These are phyloP conservation scores for Stagonosporopsis chrysanthemi DNA, from an alignment of 2,329 filamentous ascomycete genomes.

Conservation along the genomic window DNA sequence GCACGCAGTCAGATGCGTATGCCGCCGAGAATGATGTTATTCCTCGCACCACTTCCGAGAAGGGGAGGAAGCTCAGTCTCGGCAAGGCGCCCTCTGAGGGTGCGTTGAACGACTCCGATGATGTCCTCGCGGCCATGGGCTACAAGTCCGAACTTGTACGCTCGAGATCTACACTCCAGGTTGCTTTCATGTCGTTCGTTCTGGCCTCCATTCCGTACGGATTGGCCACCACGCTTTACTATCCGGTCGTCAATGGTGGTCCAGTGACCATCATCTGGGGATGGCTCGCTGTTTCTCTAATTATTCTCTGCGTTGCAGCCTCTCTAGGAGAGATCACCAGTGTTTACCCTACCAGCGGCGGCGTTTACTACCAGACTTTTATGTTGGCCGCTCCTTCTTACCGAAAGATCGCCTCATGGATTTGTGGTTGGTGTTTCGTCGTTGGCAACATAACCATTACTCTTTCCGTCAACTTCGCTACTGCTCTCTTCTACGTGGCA, in stretches of 20 bases:
- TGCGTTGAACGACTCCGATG: slow-evolving; percentile 61
- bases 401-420: slow-evolving; percentile 71
- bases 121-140: slow-evolving; percentile 69
- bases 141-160: slow-evolving; percentile 71
- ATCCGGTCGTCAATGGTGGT: slow-evolving; percentile 71
- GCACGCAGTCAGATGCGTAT: slow-evolving; percentile 46
- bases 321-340: slow-evolving; percentile 78
- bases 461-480: slow-evolving; percentile 81
- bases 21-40: slow-evolving; percentile 42
- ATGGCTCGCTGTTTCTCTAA: slow-evolving; percentile 71
- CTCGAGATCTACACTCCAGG: slow-evolving; percentile 71
- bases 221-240: slow-evolving; percentile 72
- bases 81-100: slow-evolving; percentile 35
- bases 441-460: slow-evolving; percentile 85
- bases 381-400: slow-evolving; percentile 71
- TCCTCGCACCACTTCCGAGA: slow-evolving; percentile 26
- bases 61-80: slow-evolving; percentile 38
- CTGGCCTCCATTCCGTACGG: slow-evolving; percentile 78
- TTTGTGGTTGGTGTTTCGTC: slow-evolving; percentile 78
- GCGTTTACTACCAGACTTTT: slow-evolving; percentile 81
- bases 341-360: slow-evolving; percentile 78
- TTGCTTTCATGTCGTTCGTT: slow-evolving; percentile 79
- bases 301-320: slow-evolving; percentile 72
- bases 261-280: slow-evolving; percentile 76
- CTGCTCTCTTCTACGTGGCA: slow-evolving; percentile 61